Evolutionary conservation across 2,329 filamentous ascomycete species (phyloP).

Genomic region (Penicillium nordicum): DNA sequence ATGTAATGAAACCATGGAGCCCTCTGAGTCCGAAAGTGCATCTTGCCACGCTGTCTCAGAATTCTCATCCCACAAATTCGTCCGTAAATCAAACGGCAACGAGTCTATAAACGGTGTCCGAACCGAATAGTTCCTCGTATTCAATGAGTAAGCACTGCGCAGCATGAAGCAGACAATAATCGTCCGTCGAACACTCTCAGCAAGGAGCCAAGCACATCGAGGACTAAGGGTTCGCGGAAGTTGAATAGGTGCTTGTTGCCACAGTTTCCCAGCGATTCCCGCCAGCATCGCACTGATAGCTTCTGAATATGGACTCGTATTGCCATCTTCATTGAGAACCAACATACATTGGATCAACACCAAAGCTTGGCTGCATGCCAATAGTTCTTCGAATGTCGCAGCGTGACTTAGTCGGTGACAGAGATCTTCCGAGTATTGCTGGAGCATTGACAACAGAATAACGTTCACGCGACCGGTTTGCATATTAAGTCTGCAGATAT

Average conservation of each 20-base stretch:
- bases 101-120: neutral
- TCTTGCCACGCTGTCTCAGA: neutral
- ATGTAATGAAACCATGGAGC: neutral
- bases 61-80: neutral
- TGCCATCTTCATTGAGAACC: neutral
- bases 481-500: neutral
- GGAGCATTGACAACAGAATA: neutral
- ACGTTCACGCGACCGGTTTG: neutral
- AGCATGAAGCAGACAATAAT: neutral
- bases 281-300: neutral
- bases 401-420: neutral
- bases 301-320: neutral
- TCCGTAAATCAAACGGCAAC: neutral
- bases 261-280: neutral
- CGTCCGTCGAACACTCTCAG: neutral
- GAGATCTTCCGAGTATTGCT: neutral
- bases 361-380: neutral
- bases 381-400: neutral
- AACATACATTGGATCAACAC: neutral
- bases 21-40: neutral
- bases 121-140: neutral
- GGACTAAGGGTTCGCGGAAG: neutral
- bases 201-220: neutral
- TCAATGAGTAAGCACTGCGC: neutral
- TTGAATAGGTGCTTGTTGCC: neutral